phyloP scores from a whole-genome alignment of 176 grass and related monocot genomes.

The Elaeis guineensis region DNA sequence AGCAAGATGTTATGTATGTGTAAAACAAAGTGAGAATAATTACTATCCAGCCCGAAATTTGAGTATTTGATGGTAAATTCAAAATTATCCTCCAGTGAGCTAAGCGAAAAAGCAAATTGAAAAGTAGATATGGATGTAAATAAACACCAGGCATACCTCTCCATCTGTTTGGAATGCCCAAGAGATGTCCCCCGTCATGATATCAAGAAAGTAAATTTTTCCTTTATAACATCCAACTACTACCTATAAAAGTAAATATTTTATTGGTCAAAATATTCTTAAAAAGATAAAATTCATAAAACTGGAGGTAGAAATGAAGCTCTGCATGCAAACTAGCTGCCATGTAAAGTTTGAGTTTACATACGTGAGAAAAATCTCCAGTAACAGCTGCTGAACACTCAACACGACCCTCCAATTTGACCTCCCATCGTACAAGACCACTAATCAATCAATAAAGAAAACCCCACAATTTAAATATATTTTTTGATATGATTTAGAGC shows the following conservation, averaged over 20 bases:
- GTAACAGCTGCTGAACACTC: conserved; percentile 75
- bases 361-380: conserved; percentile 78
- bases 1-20: no score
- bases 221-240: conserved; percentile 91
- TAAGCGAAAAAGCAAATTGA: no score
- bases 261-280: conserved; percentile 10
- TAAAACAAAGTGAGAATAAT: no score
- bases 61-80: no score
- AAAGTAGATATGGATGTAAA: neutral
- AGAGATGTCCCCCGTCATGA: conserved; percentile 40
- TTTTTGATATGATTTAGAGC: no score
- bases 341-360: neutral
- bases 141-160: conserved; percentile 35
- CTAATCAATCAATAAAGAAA: conserved; percentile 28
- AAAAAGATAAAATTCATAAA: no score
- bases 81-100: no score
- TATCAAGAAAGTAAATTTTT: conserved; percentile 85
- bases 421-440: conserved; percentile 61
- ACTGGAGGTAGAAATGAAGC: no score
- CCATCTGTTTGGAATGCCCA: conserved; percentile 80
- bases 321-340: conserved; percentile 3
- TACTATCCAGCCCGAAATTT: no score
- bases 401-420: conserved; percentile 64
- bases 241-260: conserved; percentile 42
- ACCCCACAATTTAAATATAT: no score